Base-by-base conservation (phyloP, 345 rosid genomes). In the Brassica cretica region DNA sequence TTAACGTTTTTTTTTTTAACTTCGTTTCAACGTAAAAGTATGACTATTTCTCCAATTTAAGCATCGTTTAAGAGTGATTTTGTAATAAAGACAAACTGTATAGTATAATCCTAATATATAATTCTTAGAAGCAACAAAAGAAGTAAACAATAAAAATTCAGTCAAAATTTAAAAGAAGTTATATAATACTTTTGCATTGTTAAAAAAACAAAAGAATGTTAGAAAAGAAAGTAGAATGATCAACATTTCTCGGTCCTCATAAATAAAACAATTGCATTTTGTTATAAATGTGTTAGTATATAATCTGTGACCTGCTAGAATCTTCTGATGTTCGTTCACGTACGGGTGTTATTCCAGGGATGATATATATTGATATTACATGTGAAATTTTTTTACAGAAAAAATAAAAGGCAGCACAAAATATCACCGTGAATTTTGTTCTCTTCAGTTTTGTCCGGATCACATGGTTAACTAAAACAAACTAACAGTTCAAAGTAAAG, bases 11-110 rank as follows among this genome's bases (percentile, higher is more conserved):
- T 9, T 49, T 49, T 49, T 49, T 2, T 9, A 46, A 51, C 56
- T 51, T 51, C 56, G 56, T 51, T 51, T 51, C 56, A n/a, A 51
- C 56, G 56, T 51, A 51, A 51, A 51, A 51, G 56, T 51, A n/a
- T n/a, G 56, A n/a, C 56, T 51, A 46, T 46, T 51, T 51, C 56
- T 51, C 56, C 19, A n/a, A 51, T 51, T n/a, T n/a, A 51, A 51
- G 56, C 56, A 51, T 51, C 56, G 19, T n/a, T 51, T 51, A 51
- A 51, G 19, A 51, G 6, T 51, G 56, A 51, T 51, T 51, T 46
- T 51, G 19, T 51, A 51, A 51, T 51, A 18, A 14, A 49, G 56
- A 49, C 56, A 14, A 46, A 51, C 19, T 51, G 56, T 51, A 51
- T 51, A 14, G n/a, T 49, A n/a, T 44, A 44, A 49, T 49, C 55